Percentiles rank a stretch among this genome's conserved stretches.
Conservation (phyloP, 345 rosid genomes). For the Aegle marmelos region DNA sequence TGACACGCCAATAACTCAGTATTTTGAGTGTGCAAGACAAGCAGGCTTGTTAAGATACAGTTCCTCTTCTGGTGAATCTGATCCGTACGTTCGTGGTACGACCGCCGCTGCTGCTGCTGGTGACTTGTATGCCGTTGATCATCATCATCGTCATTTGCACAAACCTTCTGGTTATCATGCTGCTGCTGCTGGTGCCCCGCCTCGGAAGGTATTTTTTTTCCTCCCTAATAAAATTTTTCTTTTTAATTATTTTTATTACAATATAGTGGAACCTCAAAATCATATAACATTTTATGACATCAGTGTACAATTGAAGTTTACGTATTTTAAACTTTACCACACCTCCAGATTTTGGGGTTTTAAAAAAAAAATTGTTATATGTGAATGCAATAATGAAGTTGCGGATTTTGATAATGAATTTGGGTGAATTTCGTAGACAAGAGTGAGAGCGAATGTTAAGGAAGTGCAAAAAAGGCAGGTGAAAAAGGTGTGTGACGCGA, state of each 20-base stretch:
- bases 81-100: constrained; percentile 9
- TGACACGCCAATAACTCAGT: constrained; percentile 88
- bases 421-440: constrained; percentile 23
- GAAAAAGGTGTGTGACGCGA: constrained; percentile 58
- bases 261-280: no score
- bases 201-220: constrained; percentile 36
- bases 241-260: background rate
- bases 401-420: background rate
- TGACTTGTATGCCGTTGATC: constrained; percentile 35
- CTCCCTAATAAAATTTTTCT: no score
- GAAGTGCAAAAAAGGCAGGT: constrained; percentile 48
- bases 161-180: constrained; percentile 14
- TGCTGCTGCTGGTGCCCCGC: constrained; percentile 11
- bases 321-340: no score
- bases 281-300: no score
- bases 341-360: no score
- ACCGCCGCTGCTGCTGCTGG: background rate
- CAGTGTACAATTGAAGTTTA: no score
- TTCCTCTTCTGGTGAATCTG: constrained; percentile 67
- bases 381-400: background rate
- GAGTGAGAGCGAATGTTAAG: constrained; percentile 35
- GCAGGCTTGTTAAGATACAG: constrained; percentile 73
- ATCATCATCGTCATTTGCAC: background rate
- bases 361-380: no score
- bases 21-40: constrained; percentile 85